Evolutionary conservation across 768 basidiomycete species (phyloP).

Genomic region (Suillus fuscotomentosus): DNA sequence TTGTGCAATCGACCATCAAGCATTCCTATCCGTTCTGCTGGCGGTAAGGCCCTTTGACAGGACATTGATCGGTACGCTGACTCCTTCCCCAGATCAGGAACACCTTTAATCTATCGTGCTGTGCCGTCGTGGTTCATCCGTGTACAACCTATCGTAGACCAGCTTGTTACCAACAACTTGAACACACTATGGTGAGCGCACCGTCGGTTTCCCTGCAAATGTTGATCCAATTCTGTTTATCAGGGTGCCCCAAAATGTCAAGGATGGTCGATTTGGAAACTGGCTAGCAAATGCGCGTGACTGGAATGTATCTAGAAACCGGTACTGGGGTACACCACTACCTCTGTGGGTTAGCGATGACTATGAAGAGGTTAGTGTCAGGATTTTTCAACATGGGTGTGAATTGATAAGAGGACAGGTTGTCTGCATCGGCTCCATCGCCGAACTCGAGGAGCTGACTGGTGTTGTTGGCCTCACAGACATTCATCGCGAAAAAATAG

Average conservation of each 20-base stretch:
- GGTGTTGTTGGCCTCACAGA: slow-evolving; percentile 85
- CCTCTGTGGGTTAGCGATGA: slow-evolving; percentile 97
- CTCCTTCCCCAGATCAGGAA: slow-evolving; percentile 65
- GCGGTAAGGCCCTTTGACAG: slow-evolving; percentile 49
- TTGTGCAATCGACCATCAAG: slow-evolving; percentile 82
- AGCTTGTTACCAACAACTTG: slow-evolving; percentile 88
- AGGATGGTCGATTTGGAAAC: slow-evolving; percentile 92
- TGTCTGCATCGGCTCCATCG: slow-evolving; percentile 84
- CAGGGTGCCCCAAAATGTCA: slow-evolving; percentile 90
- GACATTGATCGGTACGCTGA: slow-evolving; percentile 1
- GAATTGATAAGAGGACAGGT: slow-evolving; percentile 43
- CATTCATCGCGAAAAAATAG: slow-evolving; percentile 91
- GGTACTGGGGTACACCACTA: slow-evolving; percentile 98
- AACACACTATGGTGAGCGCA: slow-evolving; percentile 76
- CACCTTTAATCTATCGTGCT: slow-evolving; percentile 93
- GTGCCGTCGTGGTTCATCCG: slow-evolving; percentile 96
- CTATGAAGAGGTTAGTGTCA: slow-evolving; percentile 62
- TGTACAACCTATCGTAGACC: slow-evolving; percentile 80
- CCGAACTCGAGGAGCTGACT: slow-evolving; percentile 82
- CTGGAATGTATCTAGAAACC: slow-evolving; percentile 98
- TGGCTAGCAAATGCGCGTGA: slow-evolving; percentile 99
- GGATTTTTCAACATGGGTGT: not conserved
- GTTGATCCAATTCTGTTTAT: slow-evolving; percentile 10
- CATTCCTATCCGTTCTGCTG: slow-evolving; percentile 98
- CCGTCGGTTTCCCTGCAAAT: not conserved